A percentile compares a stretch with the other conserved stretches of the same genome.
Conservation (phyloP, 225 moss, liverwort and hornwort species). For the Marchantia polymorpha region DNA sequence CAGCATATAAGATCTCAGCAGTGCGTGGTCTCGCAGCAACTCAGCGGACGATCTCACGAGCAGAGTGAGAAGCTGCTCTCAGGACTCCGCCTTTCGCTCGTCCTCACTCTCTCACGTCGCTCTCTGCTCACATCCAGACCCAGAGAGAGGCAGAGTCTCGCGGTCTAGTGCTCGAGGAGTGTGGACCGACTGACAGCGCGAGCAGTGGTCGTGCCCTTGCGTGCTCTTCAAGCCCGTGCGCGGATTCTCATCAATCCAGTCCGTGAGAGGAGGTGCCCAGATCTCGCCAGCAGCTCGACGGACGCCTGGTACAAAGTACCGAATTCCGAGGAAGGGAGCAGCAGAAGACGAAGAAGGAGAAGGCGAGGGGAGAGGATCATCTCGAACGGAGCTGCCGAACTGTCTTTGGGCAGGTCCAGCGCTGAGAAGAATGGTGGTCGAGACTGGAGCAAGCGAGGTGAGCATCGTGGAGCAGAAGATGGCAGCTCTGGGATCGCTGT, state of each 20-base stretch:
- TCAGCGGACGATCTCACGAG: neutral
- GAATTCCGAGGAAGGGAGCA: neutral
- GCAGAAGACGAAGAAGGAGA: too few relatives aligned
- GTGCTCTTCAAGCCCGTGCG: neutral
- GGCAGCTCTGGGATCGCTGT: slow-evolving; percentile 5
- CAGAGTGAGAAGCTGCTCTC: neutral
- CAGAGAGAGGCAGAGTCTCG: neutral
- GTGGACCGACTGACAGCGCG: neutral
- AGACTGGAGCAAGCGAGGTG: neutral
- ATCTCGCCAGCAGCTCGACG: neutral
- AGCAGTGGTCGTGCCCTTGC: neutral
- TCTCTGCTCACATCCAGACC: neutral
- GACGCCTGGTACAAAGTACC: neutral
- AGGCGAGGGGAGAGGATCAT: too few relatives aligned
- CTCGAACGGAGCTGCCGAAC: too few relatives aligned
- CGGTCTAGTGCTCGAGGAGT: neutral
- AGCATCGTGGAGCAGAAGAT: slow-evolving; percentile 10
- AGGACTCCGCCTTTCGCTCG: neutral
- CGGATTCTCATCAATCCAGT: neutral
- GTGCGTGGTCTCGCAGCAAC: neutral
- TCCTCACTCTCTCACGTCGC: neutral
- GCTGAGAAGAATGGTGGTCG: slow-evolving; percentile 26
- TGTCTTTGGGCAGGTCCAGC: neutral
- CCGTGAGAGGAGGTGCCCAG: neutral
- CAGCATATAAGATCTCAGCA: neutral